Evolutionary conservation across 2,329 filamentous ascomycete genomes (phyloP).

Genomic region (Kalmusia sp.): DNA sequence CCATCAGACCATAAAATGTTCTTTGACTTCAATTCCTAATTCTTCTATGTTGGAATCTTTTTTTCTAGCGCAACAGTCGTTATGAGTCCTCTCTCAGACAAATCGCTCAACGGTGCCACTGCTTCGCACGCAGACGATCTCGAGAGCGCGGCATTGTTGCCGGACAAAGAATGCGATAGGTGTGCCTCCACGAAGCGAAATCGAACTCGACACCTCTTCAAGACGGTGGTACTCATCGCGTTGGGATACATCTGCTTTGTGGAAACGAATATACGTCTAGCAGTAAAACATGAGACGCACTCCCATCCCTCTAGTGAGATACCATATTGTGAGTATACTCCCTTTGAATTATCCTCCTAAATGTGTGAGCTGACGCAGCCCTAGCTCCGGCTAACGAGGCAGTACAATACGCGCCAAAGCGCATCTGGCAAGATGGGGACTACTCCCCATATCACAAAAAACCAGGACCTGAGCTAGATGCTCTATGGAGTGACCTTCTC

Average conservation of each 20-base stretch:
- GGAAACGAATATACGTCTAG: constrained; percentile 4
- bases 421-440: constrained; percentile 11
- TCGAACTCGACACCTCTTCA: background rate
- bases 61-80: no score
- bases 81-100: no score
- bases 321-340: constrained; percentile 4
- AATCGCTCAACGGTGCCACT: background rate
- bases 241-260: constrained; percentile 6
- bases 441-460: constrained; percentile 1
- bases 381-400: constrained; percentile 5
- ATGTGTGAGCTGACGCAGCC: background rate
- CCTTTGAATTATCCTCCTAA: background rate
- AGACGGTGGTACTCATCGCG: constrained; percentile 3
- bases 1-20: no score
- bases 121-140: background rate
- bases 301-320: background rate
- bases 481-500: constrained; percentile 5
- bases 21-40: no score
- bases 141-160: background rate
- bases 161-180: background rate
- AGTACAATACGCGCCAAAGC: background rate
- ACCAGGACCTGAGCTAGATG: constrained; percentile 5
- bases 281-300: background rate
- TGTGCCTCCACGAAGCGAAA: background rate
- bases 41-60: no score